Percentiles rank a stretch among this genome's conserved stretches.
These are phyloP conservation scores for Plectosphaerella cucumerina DNA, from an alignment of 2,329 filamentous ascomycete species.

Conservation along the genomic window DNA sequence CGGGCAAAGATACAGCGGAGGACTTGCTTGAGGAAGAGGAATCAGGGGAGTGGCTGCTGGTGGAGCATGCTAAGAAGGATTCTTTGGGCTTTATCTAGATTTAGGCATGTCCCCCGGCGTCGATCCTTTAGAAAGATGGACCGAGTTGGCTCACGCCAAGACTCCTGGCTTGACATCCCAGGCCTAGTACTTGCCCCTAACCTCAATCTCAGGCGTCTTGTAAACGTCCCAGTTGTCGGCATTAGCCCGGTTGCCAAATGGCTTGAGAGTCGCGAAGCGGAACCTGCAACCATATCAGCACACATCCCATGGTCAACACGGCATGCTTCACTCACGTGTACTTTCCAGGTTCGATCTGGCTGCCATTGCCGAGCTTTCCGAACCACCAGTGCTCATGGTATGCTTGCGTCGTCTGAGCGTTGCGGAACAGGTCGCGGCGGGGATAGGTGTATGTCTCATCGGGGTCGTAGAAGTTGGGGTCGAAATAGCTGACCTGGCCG, in stretches of 20 bases:
- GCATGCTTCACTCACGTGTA: conserved; percentile 25
- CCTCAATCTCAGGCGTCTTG: not conserved
- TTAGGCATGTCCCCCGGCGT: too few species aligned
- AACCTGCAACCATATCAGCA: too few species aligned
- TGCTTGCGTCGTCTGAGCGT: not conserved
- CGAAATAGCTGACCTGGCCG: conserved; percentile 1
- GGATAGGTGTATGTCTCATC: conserved; percentile 1
- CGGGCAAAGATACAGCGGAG: conserved; percentile 12
- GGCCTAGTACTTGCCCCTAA: not conserved
- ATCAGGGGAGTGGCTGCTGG: too few species aligned
- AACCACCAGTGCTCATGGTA: conserved; percentile 10
- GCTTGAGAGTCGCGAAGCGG: not conserved
- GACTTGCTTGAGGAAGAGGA: too few species aligned
- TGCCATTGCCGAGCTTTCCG: conserved; percentile 11
- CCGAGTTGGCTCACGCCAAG: too few species aligned
- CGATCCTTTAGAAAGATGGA: too few species aligned
- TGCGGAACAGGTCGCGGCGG: not conserved
- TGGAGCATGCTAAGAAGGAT: too few species aligned
- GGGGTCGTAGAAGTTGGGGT: conserved; percentile 1
- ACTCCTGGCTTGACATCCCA: too few species aligned
- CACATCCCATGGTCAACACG: too few species aligned
- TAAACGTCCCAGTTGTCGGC: not conserved
- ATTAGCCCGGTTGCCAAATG: not conserved
- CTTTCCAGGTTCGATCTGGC: conserved; percentile 8
- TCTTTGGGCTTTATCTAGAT: too few species aligned